Evolutionary conservation across 2,329 filamentous ascomycete genomes (phyloP).

Genomic region (Aspergillus thermomutatus): DNA sequence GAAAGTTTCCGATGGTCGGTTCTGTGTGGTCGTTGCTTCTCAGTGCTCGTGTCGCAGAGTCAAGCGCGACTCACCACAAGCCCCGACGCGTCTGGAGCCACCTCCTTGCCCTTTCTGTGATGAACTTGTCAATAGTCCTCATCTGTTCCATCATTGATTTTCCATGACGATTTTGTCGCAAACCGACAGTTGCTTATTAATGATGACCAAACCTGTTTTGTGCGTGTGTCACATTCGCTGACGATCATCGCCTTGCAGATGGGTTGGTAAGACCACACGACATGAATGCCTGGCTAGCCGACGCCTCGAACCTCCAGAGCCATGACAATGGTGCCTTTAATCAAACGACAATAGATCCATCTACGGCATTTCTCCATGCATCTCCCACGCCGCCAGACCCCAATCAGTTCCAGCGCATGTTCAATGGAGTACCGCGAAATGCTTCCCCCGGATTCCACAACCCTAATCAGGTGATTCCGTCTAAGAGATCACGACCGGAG

Average conservation of each 20-base stretch:
- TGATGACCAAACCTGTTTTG: constrained; percentile 12
- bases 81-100: constrained; percentile 25
- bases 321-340: constrained; percentile 49
- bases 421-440: constrained; percentile 81
- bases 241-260: constrained; percentile 37
- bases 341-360: constrained; percentile 44
- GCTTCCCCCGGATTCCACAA: constrained; percentile 75
- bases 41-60: constrained; percentile 21
- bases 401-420: constrained; percentile 61
- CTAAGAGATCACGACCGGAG: constrained; percentile 81
- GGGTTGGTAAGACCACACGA: constrained; percentile 46
- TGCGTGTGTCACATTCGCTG: constrained; percentile 16
- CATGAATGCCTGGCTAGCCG: constrained; percentile 52
- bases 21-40: constrained; percentile 16
- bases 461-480: constrained; percentile 78
- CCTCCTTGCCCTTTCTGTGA: neutral
- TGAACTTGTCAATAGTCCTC: neutral
- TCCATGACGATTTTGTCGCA: constrained; percentile 20
- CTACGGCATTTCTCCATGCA: constrained; percentile 47
- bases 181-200: constrained; percentile 10
- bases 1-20: constrained; percentile 17
- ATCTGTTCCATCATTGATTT: constrained; percentile 2
- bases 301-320: constrained; percentile 46
- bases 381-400: constrained; percentile 48
- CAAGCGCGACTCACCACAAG: constrained; percentile 18